Evolutionary conservation across 1,284 basidiomycete genomes (phyloP).

Genomic region (Apiotrichum montevideense): DNA sequence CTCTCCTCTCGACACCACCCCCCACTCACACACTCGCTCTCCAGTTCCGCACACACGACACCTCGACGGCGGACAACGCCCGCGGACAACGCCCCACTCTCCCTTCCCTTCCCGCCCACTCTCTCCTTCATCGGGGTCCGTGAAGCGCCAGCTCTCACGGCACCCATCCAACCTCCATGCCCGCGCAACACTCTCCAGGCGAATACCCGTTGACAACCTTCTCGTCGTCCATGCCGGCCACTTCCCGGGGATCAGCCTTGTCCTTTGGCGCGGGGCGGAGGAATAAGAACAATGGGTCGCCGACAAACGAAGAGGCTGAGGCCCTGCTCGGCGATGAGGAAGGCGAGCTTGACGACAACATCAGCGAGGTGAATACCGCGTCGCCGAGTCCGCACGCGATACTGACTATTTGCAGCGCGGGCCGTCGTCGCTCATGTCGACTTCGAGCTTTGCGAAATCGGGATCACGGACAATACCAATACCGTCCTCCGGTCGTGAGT

Average conservation of each 20-base stretch:
- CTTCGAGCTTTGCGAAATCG: background rate
- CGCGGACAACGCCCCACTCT: background rate
- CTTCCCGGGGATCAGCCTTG: background rate
- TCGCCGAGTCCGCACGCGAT: no score
- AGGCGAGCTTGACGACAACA: background rate
- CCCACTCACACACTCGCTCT: no score
- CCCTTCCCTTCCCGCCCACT: background rate
- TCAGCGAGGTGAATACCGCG: background rate
- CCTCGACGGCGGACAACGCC: background rate
- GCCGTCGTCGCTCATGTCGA: no score
- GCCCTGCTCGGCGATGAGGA: background rate
- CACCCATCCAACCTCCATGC: background rate
- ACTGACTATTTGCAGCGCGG: no score
- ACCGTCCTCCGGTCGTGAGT: background rate
- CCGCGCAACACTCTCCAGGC: background rate
- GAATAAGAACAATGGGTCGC: background rate
- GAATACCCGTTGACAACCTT: conserved; percentile 3
- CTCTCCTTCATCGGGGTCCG: background rate
- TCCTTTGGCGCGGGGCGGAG: background rate
- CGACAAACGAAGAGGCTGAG: background rate
- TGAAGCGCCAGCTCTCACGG: background rate
- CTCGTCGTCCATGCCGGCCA: background rate
- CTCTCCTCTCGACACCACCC: no score
- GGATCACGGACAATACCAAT: background rate
- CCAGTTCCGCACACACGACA: no score